phyloP scores from a whole-genome alignment of 2,329 filamentous ascomycete species.

The Microcera coccophila region DNA sequence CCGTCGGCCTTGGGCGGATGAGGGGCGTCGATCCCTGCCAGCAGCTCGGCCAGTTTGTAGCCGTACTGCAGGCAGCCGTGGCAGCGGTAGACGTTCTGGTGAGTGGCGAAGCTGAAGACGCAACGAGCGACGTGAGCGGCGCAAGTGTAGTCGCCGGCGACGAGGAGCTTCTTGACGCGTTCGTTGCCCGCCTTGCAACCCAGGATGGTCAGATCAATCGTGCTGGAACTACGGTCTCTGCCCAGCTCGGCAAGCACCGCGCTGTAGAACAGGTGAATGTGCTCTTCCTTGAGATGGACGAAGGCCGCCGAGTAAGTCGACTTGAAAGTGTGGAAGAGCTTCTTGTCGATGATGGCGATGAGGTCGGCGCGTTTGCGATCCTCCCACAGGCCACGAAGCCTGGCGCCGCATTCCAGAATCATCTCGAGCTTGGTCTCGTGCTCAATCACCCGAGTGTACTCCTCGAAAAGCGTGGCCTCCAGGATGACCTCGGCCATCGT shows the following conservation, averaged over 20 bases:
- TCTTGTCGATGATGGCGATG: constrained; percentile 34
- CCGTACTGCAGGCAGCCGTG: constrained; percentile 38
- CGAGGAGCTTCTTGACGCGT: constrained; percentile 35
- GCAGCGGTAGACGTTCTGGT: constrained; percentile 40
- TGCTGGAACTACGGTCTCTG: constrained; percentile 28
- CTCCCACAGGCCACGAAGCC: constrained; percentile 24
- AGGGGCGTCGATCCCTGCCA: constrained; percentile 39
- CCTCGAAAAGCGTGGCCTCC: constrained; percentile 22
- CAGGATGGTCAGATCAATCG: constrained; percentile 36
- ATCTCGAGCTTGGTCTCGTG: constrained; percentile 17
- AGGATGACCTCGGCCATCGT: constrained; percentile 30
- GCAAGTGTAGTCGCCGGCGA: constrained; percentile 36
- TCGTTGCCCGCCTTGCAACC: constrained; percentile 31
- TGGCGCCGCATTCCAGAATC: constrained; percentile 22
- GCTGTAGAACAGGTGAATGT: constrained; percentile 37
- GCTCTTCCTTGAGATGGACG: constrained; percentile 26
- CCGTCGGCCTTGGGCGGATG: constrained; percentile 32
- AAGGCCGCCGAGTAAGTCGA: constrained; percentile 28
- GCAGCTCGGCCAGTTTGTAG: constrained; percentile 42
- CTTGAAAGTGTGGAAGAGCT: constrained; percentile 38
- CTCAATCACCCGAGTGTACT: constrained; percentile 22
- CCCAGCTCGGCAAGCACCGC: constrained; percentile 39
- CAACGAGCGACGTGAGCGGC: constrained; percentile 42
- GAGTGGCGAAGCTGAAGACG: constrained; percentile 40
- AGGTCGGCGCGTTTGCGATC: constrained; percentile 31